Evolutionary conservation across 2,329 filamentous ascomycete species (phyloP).

Genomic region (Fusarium siculi): DNA sequence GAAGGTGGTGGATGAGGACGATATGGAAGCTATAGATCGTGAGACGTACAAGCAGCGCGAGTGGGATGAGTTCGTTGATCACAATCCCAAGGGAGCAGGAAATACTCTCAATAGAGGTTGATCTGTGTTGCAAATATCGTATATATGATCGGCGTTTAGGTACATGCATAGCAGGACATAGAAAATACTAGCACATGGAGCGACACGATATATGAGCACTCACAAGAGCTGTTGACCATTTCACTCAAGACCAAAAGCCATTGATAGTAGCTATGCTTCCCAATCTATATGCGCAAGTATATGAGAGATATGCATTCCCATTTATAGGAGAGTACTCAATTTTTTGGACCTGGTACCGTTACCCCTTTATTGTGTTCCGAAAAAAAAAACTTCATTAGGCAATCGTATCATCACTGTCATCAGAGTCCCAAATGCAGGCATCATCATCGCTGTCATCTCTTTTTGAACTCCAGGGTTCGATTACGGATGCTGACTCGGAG

Average conservation of each 20-base stretch:
- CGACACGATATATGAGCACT: constrained; percentile 14
- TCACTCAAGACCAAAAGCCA: not conserved
- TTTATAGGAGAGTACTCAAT: not conserved
- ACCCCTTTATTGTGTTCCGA: not conserved
- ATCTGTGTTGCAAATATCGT: not conserved
- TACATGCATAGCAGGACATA: constrained; percentile 16
- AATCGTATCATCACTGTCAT: constrained; percentile 20
- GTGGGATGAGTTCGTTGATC: constrained; percentile 95
- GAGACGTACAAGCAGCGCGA: constrained; percentile 93
- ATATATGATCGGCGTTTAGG: constrained; percentile 16
- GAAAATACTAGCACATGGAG: constrained; percentile 16
- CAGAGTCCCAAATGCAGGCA: constrained; percentile 19
- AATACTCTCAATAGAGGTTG: constrained; percentile 84
- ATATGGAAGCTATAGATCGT: constrained; percentile 85
- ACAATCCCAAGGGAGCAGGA: constrained; percentile 84
- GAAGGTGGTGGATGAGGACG: constrained; percentile 86
- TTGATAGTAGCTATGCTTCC: not conserved
- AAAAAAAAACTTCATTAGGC: constrained; percentile 2
- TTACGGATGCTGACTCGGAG: constrained; percentile 18
- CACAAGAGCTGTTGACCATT: not conserved
- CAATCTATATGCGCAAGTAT: not conserved
- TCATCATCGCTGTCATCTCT: constrained; percentile 24
- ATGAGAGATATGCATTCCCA: not conserved
- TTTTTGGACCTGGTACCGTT: not conserved
- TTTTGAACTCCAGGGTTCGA: constrained; percentile 8